phyloP scores from a whole-genome alignment of 2,329 filamentous ascomycete genomes.

The Thielaviopsis euricoi region DNA sequence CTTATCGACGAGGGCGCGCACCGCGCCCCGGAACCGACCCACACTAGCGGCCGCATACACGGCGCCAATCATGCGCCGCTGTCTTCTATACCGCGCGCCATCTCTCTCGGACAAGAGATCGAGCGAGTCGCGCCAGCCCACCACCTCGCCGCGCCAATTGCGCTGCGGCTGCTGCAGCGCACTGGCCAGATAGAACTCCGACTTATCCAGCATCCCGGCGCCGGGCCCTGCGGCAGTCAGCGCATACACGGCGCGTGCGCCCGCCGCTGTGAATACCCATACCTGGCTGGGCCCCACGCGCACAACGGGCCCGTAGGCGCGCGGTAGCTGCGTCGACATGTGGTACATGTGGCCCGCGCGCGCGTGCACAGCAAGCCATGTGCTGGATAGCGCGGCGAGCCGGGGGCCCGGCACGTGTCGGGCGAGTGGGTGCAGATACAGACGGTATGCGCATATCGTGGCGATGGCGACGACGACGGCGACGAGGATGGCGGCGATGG shows the following conservation, averaged over 20 bases:
- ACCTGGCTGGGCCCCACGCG: conserved; percentile 37
- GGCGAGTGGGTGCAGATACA: conserved; percentile 28
- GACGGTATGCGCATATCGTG: conserved; percentile 19
- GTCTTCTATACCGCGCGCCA: conserved; percentile 28
- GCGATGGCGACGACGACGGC: neutral
- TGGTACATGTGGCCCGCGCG: conserved; percentile 26
- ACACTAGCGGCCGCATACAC: conserved; percentile 29
- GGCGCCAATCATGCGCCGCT: conserved; percentile 32
- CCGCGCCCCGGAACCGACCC: conserved; percentile 23
- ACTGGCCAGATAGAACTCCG: conserved; percentile 22
- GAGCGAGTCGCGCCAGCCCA: conserved; percentile 26
- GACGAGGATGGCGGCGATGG: neutral
- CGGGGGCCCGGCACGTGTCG: conserved; percentile 27
- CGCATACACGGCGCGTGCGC: conserved; percentile 31
- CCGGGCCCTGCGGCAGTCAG: neutral
- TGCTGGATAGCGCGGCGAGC: conserved; percentile 28
- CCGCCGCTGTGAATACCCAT: conserved; percentile 32
- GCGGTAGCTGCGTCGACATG: conserved; percentile 28
- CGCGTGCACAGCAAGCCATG: conserved; percentile 31
- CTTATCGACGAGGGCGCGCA: conserved; percentile 25
- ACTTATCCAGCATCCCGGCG: neutral
- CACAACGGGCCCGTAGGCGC: conserved; percentile 31
- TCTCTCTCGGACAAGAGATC: conserved; percentile 35
- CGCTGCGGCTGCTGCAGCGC: conserved; percentile 26
- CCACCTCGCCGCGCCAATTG: conserved; percentile 21